These are phyloP conservation scores for Paramecium biaurelia DNA, from an alignment of 73 alveolate species.

Conservation along the genomic window DNA sequence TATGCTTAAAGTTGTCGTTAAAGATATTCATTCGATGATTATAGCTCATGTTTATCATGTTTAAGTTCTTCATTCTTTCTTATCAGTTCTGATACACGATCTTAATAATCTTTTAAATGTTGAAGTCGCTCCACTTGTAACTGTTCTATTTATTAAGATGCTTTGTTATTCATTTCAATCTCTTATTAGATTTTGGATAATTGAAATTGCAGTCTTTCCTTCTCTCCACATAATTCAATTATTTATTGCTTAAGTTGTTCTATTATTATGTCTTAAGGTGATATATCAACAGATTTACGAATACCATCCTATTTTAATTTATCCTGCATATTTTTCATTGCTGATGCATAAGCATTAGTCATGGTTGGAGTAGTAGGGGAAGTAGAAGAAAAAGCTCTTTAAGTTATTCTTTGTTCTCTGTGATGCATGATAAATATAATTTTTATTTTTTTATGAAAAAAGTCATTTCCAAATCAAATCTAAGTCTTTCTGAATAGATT, in stretches of 20 bases:
- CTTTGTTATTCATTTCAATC: neutral
- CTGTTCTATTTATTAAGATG: neutral
- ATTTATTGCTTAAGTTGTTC: neutral
- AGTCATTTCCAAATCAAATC: neutral
- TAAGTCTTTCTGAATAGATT: neutral
- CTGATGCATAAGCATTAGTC: slow-evolving; percentile 20
- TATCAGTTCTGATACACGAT: neutral
- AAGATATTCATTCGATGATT: neutral
- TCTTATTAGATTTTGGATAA: neutral
- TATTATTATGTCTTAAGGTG: neutral
- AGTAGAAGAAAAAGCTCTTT: neutral
- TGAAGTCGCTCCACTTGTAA: neutral
- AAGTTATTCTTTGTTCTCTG: neutral
- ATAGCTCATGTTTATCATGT: neutral
- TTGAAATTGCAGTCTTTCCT: neutral
- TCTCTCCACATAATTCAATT: neutral
- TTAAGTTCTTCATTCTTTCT: slow-evolving; percentile 11
- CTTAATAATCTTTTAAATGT: slow-evolving; percentile 13
- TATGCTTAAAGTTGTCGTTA: neutral
- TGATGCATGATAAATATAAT: neutral
- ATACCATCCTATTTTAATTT: neutral
- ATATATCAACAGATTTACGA: neutral
- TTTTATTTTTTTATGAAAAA: neutral
- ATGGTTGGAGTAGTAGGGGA: neutral
- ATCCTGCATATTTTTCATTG: slow-evolving; percentile 2